phyloP scores from a whole-genome alignment of 2,329 filamentous ascomycete genomes.

The Incumbomyces delicatus region DNA sequence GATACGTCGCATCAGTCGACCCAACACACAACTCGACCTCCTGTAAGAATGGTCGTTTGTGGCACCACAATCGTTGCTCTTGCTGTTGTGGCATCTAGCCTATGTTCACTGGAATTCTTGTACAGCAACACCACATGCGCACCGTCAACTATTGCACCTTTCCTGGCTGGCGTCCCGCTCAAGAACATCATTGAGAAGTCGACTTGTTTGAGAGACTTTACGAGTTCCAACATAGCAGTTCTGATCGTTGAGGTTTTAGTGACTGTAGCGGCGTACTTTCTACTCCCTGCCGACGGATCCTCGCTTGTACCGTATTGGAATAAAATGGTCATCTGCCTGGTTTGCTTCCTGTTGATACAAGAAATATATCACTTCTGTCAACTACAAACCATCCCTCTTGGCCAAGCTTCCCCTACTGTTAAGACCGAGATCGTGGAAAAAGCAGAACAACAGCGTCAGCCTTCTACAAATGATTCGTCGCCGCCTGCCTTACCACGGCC shows the following conservation, averaged over 20 bases:
- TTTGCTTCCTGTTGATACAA: constrained; percentile 15
- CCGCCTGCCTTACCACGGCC: too few relatives aligned
- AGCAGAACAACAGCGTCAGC: background rate
- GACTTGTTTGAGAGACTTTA: background rate
- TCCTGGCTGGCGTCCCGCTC: constrained; percentile 11
- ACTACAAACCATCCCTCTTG: background rate
- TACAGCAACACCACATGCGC: background rate
- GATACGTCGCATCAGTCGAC: background rate
- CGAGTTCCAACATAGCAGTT: constrained; percentile 6
- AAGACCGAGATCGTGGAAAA: background rate
- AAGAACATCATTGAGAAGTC: constrained; percentile 9
- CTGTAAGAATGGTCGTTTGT: constrained; percentile 6
- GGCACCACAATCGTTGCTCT: constrained; percentile 5
- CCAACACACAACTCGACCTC: background rate
- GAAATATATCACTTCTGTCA: constrained; percentile 6
- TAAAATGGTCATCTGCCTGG: constrained; percentile 14
- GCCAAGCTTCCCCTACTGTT: background rate
- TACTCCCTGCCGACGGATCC: constrained; percentile 8
- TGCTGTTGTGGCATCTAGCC: background rate
- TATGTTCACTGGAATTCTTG: background rate
- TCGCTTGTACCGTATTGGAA: constrained; percentile 9
- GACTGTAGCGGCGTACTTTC: constrained; percentile 9
- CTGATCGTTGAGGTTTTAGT: constrained; percentile 9
- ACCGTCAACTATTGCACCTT: constrained; percentile 6
- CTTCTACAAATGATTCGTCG: too few relatives aligned